Conservation (phyloP, 768 basidiomycete species). For the Naganishia kalamii region DNA sequence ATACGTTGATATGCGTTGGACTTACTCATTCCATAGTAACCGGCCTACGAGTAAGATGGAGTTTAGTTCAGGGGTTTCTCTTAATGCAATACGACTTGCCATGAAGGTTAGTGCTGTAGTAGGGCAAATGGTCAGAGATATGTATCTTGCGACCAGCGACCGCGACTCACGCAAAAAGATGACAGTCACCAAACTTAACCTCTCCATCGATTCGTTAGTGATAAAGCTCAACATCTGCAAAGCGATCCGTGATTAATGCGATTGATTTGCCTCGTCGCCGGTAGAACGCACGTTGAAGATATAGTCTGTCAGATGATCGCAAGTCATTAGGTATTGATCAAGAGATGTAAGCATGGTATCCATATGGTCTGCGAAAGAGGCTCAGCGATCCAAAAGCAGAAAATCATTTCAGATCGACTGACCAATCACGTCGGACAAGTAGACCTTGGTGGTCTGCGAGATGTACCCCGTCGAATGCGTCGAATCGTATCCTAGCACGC, state of each 20-base stretch:
- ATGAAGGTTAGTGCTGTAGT: slow-evolving; percentile 36
- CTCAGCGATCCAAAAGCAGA: too few species aligned
- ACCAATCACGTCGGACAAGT: slow-evolving; percentile 42
- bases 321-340: slow-evolving; percentile 42
- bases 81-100: slow-evolving; percentile 18
- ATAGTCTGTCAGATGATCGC: slow-evolving; percentile 44
- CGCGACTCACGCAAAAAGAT: slow-evolving; percentile 43
- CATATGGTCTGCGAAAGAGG: slow-evolving; percentile 33
- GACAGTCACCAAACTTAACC: slow-evolving; percentile 45
- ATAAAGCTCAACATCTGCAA: slow-evolving; percentile 40
- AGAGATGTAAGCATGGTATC: slow-evolving; percentile 38
- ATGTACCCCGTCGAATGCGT: slow-evolving; percentile 10
- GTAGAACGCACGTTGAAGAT: slow-evolving; percentile 41
- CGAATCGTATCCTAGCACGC: slow-evolving; percentile 13
- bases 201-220: slow-evolving; percentile 45
- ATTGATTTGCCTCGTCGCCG: neutral
- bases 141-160: neutral
- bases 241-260: neutral
- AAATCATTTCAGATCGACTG: neutral
- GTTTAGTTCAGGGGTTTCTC: neutral
- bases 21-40: slow-evolving; percentile 22
- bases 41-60: too few species aligned
- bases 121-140: slow-evolving; percentile 21
- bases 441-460: slow-evolving; percentile 26
- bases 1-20: neutral